Evolutionary conservation across 2,329 filamentous ascomycete genomes (phyloP).

Genomic region (Didymella lethalis): DNA sequence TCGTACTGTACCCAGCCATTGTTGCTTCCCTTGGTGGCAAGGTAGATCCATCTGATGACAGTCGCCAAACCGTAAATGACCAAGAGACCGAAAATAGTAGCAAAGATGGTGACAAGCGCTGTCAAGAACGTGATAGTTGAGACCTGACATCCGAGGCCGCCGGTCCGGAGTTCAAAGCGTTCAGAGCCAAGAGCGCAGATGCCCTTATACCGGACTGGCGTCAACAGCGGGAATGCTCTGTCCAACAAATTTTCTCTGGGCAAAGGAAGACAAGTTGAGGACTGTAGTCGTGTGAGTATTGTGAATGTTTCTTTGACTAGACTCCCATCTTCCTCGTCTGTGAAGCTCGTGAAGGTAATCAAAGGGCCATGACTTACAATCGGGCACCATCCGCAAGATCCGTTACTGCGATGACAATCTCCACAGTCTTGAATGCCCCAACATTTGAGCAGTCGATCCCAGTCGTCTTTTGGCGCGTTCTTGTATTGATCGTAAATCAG

Average conservation of each 20-base stretch:
- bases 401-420: slow-evolving; percentile 47
- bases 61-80: slow-evolving; percentile 44
- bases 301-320: neutral
- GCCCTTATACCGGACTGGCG: slow-evolving; percentile 48
- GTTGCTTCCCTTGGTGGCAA: slow-evolving; percentile 28
- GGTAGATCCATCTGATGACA: slow-evolving; percentile 22
- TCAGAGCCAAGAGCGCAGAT: slow-evolving; percentile 51
- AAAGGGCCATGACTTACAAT: slow-evolving; percentile 40
- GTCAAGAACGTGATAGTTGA: slow-evolving; percentile 57
- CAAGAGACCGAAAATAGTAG: slow-evolving; percentile 51
- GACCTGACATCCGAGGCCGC: slow-evolving; percentile 55
- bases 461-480: slow-evolving; percentile 42
- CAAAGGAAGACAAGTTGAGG: slow-evolving; percentile 54
- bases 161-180: slow-evolving; percentile 57
- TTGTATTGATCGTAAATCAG: slow-evolving; percentile 37
- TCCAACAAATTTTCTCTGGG: slow-evolving; percentile 45
- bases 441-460: slow-evolving; percentile 41
- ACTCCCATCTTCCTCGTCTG: neutral
- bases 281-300: slow-evolving; percentile 33
- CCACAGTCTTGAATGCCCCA: slow-evolving; percentile 49
- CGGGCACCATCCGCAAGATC: slow-evolving; percentile 56
- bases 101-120: slow-evolving; percentile 54
- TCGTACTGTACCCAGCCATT: slow-evolving; percentile 42
- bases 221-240: slow-evolving; percentile 50
- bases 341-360: neutral